Percentiles rank a stretch among this genome's conserved stretches.
Evolutionary conservation across 2,329 filamentous ascomycete genomes (phyloP).

Genomic region (Paecilomyces fulvus): DNA sequence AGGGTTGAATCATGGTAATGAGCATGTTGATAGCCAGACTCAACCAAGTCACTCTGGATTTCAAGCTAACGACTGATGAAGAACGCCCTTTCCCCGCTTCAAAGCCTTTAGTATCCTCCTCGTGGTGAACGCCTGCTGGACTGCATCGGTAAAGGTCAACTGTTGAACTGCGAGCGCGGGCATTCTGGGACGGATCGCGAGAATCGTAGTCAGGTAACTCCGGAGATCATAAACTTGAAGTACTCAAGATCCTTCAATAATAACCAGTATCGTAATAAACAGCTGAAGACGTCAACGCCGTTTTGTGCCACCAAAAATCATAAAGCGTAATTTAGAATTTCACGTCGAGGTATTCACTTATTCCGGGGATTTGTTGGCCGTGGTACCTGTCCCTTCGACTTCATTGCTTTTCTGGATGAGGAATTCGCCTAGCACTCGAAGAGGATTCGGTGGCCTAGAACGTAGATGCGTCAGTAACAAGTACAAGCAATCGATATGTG

Average conservation of each 20-base stretch:
- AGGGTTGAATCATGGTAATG: not conserved
- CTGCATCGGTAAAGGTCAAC: too few relatives aligned
- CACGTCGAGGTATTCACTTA: constrained; percentile 11
- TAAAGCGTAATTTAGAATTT: not conserved
- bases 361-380: constrained; percentile 4
- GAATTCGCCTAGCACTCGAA: constrained; percentile 62
- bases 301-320: not conserved
- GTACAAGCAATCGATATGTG: not conserved
- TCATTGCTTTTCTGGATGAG: constrained; percentile 61
- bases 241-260: not conserved
- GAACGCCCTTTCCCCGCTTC: too few relatives aligned
- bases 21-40: too few relatives aligned
- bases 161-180: too few relatives aligned
- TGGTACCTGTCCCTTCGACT: constrained; percentile 39
- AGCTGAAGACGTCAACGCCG: not conserved
- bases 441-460: constrained; percentile 55
- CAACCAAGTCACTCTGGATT: too few relatives aligned
- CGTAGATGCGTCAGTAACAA: not conserved
- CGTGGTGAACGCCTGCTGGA: too few relatives aligned
- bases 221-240: too few relatives aligned
- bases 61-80: too few relatives aligned
- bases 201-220: too few relatives aligned
- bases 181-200: too few relatives aligned
- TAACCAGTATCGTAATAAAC: not conserved
- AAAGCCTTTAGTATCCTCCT: too few relatives aligned